A percentile compares a stretch with the other conserved stretches of the same genome.
phyloP scores from a whole-genome alignment of 176 grass and related monocot species.

The Urochloa ruziziensis region DNA sequence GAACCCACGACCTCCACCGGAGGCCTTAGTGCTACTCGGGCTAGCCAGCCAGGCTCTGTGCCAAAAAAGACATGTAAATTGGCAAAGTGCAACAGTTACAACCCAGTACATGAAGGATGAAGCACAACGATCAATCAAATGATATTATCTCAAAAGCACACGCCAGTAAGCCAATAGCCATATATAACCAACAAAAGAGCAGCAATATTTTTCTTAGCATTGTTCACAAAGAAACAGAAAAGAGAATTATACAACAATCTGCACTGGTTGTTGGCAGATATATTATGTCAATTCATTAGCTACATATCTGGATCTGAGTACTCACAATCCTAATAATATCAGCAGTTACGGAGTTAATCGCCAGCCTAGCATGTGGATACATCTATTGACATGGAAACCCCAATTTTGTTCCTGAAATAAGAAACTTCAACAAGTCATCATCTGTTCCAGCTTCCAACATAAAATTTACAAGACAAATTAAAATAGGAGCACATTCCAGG shows the following conservation, averaged over 20 bases:
- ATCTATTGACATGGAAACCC: neutral
- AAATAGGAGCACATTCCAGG: neutral
- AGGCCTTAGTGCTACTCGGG: too few species aligned
- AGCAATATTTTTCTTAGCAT: conserved; percentile 15
- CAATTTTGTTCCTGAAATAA: conserved; percentile 29
- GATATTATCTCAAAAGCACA: conserved; percentile 3
- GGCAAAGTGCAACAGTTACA: neutral
- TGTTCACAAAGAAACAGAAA: neutral
- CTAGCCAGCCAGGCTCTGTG: too few species aligned
- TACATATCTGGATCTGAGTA: conserved; percentile 1
- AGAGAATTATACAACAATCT: conserved; percentile 32
- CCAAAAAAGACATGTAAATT: too few species aligned
- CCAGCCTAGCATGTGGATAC: conserved; percentile 14
- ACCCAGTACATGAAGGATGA: neutral
- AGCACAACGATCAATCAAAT: neutral
- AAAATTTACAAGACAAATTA: neutral
- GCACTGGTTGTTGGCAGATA: conserved; percentile 1
- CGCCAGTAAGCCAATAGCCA: neutral
- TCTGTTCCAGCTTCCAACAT: neutral
- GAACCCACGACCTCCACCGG: too few species aligned
- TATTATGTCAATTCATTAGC: conserved; percentile 1
- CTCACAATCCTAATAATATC: conserved; percentile 33
- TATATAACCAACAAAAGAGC: conserved; percentile 12
- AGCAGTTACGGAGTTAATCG: conserved; percentile 20
- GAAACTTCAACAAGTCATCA: conserved; percentile 14